Evolutionary conservation across 306 rosid genomes (phyloP), one percentile per base, ranked within the genome.

Genomic region (Mimosa pudica): DNA sequence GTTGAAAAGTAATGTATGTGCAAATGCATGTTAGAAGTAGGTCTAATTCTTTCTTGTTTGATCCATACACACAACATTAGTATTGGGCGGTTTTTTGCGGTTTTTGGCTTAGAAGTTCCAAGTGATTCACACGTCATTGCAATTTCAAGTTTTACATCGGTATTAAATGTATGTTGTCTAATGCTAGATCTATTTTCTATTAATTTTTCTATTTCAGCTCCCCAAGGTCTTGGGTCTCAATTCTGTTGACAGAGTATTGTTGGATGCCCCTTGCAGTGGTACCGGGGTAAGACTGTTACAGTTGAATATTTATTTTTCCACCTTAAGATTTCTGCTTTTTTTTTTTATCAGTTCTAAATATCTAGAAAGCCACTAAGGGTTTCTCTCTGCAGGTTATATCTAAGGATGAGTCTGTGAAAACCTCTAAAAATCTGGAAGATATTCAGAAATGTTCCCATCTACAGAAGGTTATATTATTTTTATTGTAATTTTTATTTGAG

Each of bases 201-300:
- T 10, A 79, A n/a, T 48, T 72, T 2, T 79, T 55, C 51, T 33
- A 49, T 76, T 85, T 80, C 91, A 95, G 98, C 98, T 95, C 76
- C 99, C 99, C 10, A 92, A 88, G 83, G 91, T 93, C 78, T 77
- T 93, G 82, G 97, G 99, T 76, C 75, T 83, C 75, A 93, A 95
- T 79, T 36, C 87, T 2, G 90, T 89, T 42, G 98, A 95, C 82
- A 87, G 99, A 82, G 98, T 95, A 51, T 81, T 95, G 51, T 81
- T 95, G 84, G 99, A 95, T 88, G 99, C 99, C 52, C 99, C 99
- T 83, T 95, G 99, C 92, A 95, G 99, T 86, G 99, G 99, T 71
- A 93, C 97, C 41, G 98, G 99, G 92, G 99, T 95, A 86, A 80
- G 96, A 64, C 69, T 71, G 41, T 57, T 70, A 55, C 12, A 14